Evolutionary conservation across 1,139 yeast species (phyloP), one percentile per base, ranked within the genome.

Genomic region (Nakaseomyces glabratus): DNA sequence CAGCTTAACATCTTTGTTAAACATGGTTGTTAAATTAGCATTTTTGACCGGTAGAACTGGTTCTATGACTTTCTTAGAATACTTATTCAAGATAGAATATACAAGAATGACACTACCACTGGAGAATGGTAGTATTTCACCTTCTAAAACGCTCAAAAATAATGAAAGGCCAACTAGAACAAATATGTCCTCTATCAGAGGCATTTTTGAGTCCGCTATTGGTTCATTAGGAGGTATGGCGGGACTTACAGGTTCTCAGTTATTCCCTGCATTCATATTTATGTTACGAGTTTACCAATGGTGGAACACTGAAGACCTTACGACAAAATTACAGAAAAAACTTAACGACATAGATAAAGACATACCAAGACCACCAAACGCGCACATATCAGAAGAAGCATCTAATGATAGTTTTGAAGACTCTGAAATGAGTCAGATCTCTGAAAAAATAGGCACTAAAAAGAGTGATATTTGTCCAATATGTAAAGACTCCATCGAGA

Each of bases 281-380:
- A 55, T 81, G 22, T 68, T 90, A 44, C 85, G 86, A 58, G 85
- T 90, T 47, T 68, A 86, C 35, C 97, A 90, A 57, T 88, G 97
- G 97, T 88, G 95, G 94, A 77, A 79, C 43, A 73, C 82, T 29
- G 76, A 88, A 12, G 85, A 82, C 43, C 71, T 85, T 49, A 78
- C 85, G 1, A 62, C 69, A 4, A 76, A 76, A 47, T 58, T 84
- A 8, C 72, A 71, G 45, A 70, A 67, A 33, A 69, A 68, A 37
- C 64, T 76, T 5, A 68, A 69, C 37, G 57, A 58, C 7, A 55
- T 73, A 24, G 74, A 71, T 38, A 63, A 63, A 29, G 65, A 69
- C 16, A 61, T 76, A 21, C 82, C 84, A n/a, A 42, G 43, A 6
- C 70, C 48, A 4, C 78, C 44, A 33, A 23, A 24, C 19, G 23